Evolutionary conservation across 805 yeast genomes (phyloP), one percentile per base, ranked within the genome.

Genomic region (Wickerhamomyces mucosus): DNA sequence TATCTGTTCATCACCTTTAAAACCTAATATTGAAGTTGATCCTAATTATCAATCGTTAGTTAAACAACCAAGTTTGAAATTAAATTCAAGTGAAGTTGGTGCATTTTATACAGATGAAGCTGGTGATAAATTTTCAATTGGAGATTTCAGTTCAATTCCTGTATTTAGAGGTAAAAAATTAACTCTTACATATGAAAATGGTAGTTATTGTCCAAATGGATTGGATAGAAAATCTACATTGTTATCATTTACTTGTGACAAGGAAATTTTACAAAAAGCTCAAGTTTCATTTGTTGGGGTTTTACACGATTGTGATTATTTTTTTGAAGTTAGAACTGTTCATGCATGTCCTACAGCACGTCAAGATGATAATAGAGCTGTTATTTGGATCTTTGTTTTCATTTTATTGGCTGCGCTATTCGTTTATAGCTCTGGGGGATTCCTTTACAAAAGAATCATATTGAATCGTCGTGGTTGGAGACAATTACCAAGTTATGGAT

Each of bases 331-430:
- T 20, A 59, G 85, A 41, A 81, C 94, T 4, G 75, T 82, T 26
- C 80, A 78, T 56, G 95, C 94, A 0, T 85, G 96, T 54, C 83
- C 94, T 0, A 78, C 86, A 1, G 74, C 82, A 8, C 75, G 77
- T 31, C 69, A 75, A 43, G 71, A 67, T 10, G 78, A 77, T 46
- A 74, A 79, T 37, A 55, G 71, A 33, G 76, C 78, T 13, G 74
- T 78, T 4, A 65, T 79, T 32, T 72, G 82, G 62, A 74, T 80
- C 29, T 77, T 80, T 41, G 38, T 72, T 13, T 58, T 73, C 26
- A 76, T 78, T 32, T 39, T 63, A 16, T 39, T 58, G 6, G 57
- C 65, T 19, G 69, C 67, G 1, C 39, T 60, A 5, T 51, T 53
- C 3, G 70, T 65, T 12, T 65, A 59, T 29, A 57, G 63, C 33